phyloP scores from a whole-genome alignment of 2,329 filamentous ascomycete genomes.

The Fusarium falciforme region DNA sequence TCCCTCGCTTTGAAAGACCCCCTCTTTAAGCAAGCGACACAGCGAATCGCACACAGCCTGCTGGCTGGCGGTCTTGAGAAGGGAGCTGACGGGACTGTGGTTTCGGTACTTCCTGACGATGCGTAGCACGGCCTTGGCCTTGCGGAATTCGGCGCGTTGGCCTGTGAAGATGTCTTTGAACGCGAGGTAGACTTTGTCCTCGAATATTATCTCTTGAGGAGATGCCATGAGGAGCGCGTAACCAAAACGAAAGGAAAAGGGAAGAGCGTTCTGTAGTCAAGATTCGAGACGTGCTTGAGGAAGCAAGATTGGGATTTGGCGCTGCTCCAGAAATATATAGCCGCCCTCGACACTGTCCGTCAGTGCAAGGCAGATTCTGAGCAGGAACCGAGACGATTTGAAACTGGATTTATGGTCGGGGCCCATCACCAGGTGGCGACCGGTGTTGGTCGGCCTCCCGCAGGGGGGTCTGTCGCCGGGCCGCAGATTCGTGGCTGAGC shows the following conservation, averaged over 20 bases:
- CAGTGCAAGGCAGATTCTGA: constrained; percentile 1
- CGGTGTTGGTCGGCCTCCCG: constrained; percentile 5
- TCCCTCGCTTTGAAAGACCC: too few species aligned
- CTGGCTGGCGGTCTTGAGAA: background rate
- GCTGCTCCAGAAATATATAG: background rate
- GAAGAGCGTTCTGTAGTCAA: background rate
- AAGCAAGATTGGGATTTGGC: background rate
- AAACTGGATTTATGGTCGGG: background rate
- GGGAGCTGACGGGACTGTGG: background rate
- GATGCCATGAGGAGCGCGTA: too few species aligned
- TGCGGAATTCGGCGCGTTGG: background rate
- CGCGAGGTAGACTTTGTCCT: background rate
- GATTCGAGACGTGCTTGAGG: background rate
- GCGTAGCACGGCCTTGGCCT: fast-evolving
- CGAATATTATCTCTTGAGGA: too few species aligned
- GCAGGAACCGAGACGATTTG: background rate
- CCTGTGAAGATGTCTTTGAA: background rate
- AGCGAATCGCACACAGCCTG: background rate
- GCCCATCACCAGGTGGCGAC: background rate
- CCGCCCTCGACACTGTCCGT: background rate
- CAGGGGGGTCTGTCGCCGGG: background rate
- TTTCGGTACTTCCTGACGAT: background rate
- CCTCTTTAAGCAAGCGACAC: background rate
- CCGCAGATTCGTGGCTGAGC: background rate
- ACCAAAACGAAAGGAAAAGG: too few species aligned